Conservation (phyloP, 2,329 filamentous ascomycete species). For the Fusarium nelsonii region DNA sequence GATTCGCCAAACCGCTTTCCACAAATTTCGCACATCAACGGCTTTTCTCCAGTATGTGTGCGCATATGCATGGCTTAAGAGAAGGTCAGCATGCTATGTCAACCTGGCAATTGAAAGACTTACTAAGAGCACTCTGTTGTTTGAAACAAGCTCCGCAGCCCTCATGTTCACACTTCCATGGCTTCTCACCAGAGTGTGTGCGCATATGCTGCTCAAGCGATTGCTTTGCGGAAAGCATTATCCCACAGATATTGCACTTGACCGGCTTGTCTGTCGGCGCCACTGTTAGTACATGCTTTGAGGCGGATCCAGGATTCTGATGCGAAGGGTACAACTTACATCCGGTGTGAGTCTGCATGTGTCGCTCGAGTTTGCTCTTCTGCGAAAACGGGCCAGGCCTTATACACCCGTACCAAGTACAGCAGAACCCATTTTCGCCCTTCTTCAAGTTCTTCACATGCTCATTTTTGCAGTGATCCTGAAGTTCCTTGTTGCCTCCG, state of each 20-base stretch:
- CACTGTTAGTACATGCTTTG: constrained; percentile 22
- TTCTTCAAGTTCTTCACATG: constrained; percentile 64
- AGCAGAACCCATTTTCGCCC: constrained; percentile 61
- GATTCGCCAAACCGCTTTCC: constrained; percentile 72
- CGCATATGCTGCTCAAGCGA: constrained; percentile 75
- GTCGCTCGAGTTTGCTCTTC: constrained; percentile 73
- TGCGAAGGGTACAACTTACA: constrained; percentile 58
- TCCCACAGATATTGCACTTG: constrained; percentile 66
- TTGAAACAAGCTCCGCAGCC: constrained; percentile 71
- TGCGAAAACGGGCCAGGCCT: constrained; percentile 68
- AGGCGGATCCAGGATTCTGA: neutral
- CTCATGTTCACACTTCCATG: constrained; percentile 66
- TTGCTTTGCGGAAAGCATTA: constrained; percentile 74
- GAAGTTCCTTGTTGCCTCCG: constrained; percentile 62
- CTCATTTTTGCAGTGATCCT: constrained; percentile 64
- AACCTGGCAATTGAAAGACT: constrained; percentile 42
- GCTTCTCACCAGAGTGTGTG: constrained; percentile 74
- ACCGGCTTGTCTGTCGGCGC: constrained; percentile 67
- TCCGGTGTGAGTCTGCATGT: constrained; percentile 74
- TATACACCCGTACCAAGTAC: constrained; percentile 68
- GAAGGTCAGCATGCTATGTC: constrained; percentile 32
- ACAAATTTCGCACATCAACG: constrained; percentile 69
- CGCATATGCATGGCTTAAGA: constrained; percentile 73
- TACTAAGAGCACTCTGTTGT: constrained; percentile 75
- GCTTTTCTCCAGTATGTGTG: constrained; percentile 75